phyloP scores from a whole-genome alignment of 345 rosid species.

The Eucalyptus coolabah region DNA sequence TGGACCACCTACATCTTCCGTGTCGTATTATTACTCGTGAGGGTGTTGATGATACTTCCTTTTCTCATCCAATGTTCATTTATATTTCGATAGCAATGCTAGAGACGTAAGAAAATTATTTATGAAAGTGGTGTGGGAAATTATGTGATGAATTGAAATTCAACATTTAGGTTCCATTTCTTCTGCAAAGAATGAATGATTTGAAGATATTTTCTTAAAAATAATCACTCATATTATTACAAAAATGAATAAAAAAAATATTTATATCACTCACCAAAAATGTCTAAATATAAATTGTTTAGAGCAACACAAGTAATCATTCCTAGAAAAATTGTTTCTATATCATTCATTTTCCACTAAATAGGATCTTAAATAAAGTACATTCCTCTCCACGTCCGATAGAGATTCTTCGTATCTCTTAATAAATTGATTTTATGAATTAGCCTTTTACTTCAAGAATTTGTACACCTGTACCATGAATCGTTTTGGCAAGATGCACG shows the following conservation, averaged over 20 bases:
- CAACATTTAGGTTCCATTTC: not conserved
- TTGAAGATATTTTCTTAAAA: too few species aligned
- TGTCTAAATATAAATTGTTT: not conserved
- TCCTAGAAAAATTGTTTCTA: not conserved
- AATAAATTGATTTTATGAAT: not conserved
- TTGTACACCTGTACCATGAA: not conserved
- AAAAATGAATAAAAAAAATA: not conserved
- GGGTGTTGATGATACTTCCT: not conserved
- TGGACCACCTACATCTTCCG: not conserved
- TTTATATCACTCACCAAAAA: not conserved
- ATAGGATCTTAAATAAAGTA: not conserved
- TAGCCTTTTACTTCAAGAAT: not conserved
- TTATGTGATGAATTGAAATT: not conserved
- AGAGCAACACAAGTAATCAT: not conserved
- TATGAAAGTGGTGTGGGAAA: not conserved
- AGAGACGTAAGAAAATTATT: not conserved
- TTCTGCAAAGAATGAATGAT: accelerated
- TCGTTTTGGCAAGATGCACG: not conserved
- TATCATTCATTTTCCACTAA: not conserved
- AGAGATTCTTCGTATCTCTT: not conserved
- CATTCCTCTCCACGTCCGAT: not conserved
- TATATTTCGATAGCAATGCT: not conserved
- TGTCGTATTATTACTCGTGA: not conserved
- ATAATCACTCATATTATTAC: accelerated
- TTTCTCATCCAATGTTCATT: not conserved